Evolutionary conservation across 148 eudicot genomes (phyloP).

Genomic region (Fallopia convolvulus): DNA sequence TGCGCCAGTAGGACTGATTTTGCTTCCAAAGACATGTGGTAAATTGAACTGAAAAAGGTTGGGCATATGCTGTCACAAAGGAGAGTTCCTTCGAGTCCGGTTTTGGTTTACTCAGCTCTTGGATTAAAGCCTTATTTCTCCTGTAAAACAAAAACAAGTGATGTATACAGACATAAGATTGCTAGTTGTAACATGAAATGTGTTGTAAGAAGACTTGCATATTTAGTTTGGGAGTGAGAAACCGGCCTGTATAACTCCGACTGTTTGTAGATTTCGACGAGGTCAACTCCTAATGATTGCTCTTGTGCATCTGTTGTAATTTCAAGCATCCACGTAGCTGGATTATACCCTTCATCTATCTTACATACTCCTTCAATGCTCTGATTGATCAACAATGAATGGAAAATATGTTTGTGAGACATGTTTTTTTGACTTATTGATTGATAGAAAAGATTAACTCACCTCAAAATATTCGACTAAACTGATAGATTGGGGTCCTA

Average conservation of each 20-base stretch:
- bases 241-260: conserved; percentile 10
- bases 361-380: conserved; percentile 7
- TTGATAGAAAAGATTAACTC: background rate
- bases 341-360: conserved; percentile 12
- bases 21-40: conserved; percentile 11
- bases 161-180: too few species aligned
- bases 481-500: conserved; percentile 8
- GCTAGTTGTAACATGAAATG: background rate
- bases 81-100: background rate
- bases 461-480: conserved; percentile 15
- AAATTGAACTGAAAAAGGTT: background rate
- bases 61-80: background rate
- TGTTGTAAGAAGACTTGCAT: background rate
- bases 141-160: background rate
- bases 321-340: conserved; percentile 18
- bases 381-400: background rate
- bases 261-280: background rate
- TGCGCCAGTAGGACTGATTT: conserved; percentile 5
- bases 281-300: conserved; percentile 11
- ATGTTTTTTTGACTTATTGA: too few species aligned
- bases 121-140: conserved; percentile 9
- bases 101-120: conserved; percentile 4
- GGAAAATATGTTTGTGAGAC: background rate
- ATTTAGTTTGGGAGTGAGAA: background rate
- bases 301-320: conserved; percentile 14